A percentile compares a stretch with the other conserved stretches of the same genome.
Evolutionary conservation across 148 eudicot genomes (phyloP).

Genomic region (Heliamphora exappendiculata): DNA sequence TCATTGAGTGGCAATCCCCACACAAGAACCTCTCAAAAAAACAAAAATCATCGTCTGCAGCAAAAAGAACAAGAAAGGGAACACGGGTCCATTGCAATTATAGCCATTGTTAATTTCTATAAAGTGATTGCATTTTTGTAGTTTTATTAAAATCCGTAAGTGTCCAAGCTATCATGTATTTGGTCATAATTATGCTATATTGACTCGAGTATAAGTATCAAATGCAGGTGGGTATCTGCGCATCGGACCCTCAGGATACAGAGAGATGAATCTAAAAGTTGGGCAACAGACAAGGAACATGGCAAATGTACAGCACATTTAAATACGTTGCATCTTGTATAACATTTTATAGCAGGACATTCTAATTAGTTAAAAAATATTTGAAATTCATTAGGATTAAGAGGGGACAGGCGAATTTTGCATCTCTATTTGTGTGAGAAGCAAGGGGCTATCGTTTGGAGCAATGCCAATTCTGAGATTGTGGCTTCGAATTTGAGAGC

Average conservation of each 20-base stretch:
- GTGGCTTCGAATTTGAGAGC: neutral
- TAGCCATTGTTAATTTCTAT: neutral
- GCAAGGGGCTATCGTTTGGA: neutral
- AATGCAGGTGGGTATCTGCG: neutral
- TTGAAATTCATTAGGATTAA: neutral
- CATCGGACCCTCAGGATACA: neutral
- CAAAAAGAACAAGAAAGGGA: slow-evolving; percentile 1
- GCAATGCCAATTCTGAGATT: neutral
- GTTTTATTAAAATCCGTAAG: neutral
- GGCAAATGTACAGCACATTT: neutral
- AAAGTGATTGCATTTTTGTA: neutral
- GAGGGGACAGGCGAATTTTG: neutral
- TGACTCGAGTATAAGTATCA: neutral
- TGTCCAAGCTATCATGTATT: neutral
- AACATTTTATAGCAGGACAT: neutral
- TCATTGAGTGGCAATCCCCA: neutral
- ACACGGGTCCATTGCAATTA: neutral
- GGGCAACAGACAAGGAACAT: neutral
- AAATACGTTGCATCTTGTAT: neutral
- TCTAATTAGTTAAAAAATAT: neutral
- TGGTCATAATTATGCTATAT: neutral
- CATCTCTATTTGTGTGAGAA: neutral
- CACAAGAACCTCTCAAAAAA: neutral
- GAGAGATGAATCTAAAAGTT: neutral
- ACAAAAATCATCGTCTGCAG: neutral